Evolutionary conservation across 75 land plant species (phyloP).

Genomic region (Cunninghamia lanceolata): DNA sequence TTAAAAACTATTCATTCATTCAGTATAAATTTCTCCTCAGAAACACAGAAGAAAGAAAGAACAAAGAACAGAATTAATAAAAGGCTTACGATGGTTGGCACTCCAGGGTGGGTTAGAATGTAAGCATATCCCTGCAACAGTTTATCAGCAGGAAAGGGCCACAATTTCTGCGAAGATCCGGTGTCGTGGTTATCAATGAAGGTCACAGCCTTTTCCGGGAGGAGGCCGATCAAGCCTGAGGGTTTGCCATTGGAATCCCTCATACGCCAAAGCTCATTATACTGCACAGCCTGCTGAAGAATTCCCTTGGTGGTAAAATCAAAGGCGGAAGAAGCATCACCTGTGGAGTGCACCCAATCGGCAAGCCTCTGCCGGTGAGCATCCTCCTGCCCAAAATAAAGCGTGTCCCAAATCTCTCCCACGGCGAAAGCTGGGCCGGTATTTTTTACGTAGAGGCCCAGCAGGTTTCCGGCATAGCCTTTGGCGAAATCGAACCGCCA

Average conservation of each 20-base stretch:
- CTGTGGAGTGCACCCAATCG: too few relatives aligned
- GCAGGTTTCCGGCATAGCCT: conserved; percentile 30
- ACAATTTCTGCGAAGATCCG: conserved; percentile 25
- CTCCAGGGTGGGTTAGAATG: conserved; percentile 37
- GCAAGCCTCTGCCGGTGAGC: conserved; percentile 4
- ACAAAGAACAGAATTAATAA: not conserved
- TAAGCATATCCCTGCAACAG: conserved; percentile 33
- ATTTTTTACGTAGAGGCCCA: conserved; percentile 22
- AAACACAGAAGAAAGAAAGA: too few relatives aligned
- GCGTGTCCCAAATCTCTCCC: conserved; percentile 70
- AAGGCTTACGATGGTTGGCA: conserved; percentile 19
- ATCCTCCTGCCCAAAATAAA: not conserved
- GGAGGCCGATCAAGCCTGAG: conserved; percentile 65
- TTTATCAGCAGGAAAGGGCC: conserved; percentile 22
- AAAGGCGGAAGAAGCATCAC: too few relatives aligned
- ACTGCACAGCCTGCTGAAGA: too few relatives aligned
- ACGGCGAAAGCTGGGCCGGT: conserved; percentile 49
- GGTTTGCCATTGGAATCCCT: conserved; percentile 54
- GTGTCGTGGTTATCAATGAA: conserved; percentile 87
- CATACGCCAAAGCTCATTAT: conserved; percentile 44
- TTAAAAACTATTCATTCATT: too few relatives aligned
- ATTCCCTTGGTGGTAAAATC: too few relatives aligned
- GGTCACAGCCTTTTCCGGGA: conserved; percentile 73
- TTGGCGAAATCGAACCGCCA: conserved; percentile 46
- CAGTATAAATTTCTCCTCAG: too few relatives aligned